phyloP scores from a whole-genome alignment of 257 asterid species.

The Salvia miltiorrhiza region DNA sequence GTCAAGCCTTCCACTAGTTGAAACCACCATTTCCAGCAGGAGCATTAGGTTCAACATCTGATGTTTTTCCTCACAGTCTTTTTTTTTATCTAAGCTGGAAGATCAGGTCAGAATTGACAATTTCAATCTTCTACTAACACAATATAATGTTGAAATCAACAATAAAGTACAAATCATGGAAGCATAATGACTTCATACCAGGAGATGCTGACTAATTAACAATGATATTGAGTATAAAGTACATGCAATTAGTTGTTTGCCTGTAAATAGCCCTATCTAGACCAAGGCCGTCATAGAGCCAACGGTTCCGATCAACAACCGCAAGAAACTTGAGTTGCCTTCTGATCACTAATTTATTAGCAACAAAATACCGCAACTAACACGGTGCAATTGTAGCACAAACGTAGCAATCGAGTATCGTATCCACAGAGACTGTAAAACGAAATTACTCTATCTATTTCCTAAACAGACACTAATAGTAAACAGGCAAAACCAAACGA shows the following conservation, averaged over 20 bases:
- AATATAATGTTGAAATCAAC: conserved; percentile 14
- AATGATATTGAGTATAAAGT: not conserved
- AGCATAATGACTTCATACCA: conserved; percentile 25
- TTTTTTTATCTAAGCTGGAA: conserved; percentile 74
- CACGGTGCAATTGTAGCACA: too few species aligned
- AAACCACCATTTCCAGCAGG: too few species aligned
- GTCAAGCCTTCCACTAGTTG: conserved; percentile 85
- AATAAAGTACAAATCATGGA: conserved; percentile 11
- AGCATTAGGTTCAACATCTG: too few species aligned
- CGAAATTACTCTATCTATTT: too few species aligned
- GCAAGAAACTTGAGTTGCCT: conserved; percentile 79
- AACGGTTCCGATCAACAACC: conserved; percentile 77
- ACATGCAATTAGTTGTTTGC: conserved; percentile 23
- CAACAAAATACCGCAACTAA: too few species aligned
- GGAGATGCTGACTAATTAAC: not conserved
- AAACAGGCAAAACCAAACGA: too few species aligned
- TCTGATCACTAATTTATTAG: too few species aligned
- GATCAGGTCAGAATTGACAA: conserved; percentile 1
- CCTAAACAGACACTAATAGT: too few species aligned
- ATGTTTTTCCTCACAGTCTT: conserved; percentile 83
- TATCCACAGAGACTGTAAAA: too few species aligned
- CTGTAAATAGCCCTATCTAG: conserved; percentile 70
- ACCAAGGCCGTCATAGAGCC: conserved; percentile 70
- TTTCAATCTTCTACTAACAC: conserved; percentile 3
- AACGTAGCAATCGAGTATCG: too few species aligned